Base-by-base conservation (phyloP, 192 early-diverging fungal species). In the Spinellus fusiger region DNA sequence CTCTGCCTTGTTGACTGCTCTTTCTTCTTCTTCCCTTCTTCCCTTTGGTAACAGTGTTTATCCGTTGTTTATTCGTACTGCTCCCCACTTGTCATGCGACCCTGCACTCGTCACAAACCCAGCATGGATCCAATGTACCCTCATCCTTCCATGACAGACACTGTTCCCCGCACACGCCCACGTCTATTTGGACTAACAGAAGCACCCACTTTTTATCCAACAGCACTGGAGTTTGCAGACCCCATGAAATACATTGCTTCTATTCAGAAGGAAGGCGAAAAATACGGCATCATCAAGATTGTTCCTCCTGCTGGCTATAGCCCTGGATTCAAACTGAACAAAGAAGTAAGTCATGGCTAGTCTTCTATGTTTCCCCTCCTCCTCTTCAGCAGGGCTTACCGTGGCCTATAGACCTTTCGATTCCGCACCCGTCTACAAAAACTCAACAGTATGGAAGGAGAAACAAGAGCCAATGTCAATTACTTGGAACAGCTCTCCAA, bases 371-470 rank as follows among this genome's bases (percentile, higher is more conserved):
- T n/a, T n/a, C n/a, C n/a, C n/a, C n/a, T n/a, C n/a, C n/a, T n/a
- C n/a, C 34, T 37, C 40, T 10, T 20, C 7, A 44, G n/a, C 22
- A 47, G 13, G 4, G 54, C 49, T 56, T 9, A 38, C 49, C 16
- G 59, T 25, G n/a, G 34, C 33, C 22, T 49, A 47, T 68, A 95
- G 91, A 76, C 71, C 29, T 98, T 98, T 69, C 82, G 84, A 52
- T 95, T 98, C 75, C 78, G 78, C 48, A 94, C 94, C 13, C 81
- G 96, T 15, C 86, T 91, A 32, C 94, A 96, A 76, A 84, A 85
- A 64, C 82, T 98, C 20, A 96, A 95, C 73, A 86, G 84, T 23
- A 93, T 96, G 78, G 91, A 95, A 60, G 96, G 93, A 37, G 82
- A 84, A 66, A 89, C 93, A 1, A 80, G 96, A 26, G 77, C 88